phyloP scores from a whole-genome alignment of 208 protist species.

The Acanthamoeba castellanii region DNA sequence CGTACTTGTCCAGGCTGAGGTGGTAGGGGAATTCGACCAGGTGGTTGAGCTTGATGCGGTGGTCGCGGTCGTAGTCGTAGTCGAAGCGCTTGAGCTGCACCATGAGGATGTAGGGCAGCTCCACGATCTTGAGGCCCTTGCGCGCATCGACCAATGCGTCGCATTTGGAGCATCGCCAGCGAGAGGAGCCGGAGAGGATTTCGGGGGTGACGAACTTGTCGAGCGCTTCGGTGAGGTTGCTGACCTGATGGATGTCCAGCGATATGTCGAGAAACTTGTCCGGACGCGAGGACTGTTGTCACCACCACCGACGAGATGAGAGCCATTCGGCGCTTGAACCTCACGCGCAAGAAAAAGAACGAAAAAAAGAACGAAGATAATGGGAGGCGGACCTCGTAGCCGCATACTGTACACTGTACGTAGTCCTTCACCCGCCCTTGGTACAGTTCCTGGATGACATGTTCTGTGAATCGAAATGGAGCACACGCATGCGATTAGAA shows the following conservation, averaged over 20 bases:
- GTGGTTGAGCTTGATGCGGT: conserved; percentile 81
- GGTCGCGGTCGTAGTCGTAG: conserved; percentile 71
- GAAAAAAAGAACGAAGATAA: too few relatives aligned
- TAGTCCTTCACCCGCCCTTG: conserved; percentile 80
- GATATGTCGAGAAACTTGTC: conserved; percentile 47
- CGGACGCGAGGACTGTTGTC: background rate
- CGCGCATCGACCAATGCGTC: conserved; percentile 58
- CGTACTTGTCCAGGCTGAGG: conserved; percentile 66
- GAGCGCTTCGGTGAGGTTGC: background rate
- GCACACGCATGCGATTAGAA: background rate
- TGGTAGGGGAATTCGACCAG: conserved; percentile 37
- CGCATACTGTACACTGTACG: conserved; percentile 70
- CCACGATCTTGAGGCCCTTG: conserved; percentile 77
- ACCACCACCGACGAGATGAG: background rate
- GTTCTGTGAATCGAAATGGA: background rate
- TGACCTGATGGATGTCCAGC: conserved; percentile 39
- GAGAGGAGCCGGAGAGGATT: conserved; percentile 21
- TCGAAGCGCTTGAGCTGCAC: conserved; percentile 81
- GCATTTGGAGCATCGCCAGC: conserved; percentile 30
- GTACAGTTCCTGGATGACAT: conserved; percentile 75
- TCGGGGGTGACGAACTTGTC: conserved; percentile 62
- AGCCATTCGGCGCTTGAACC: too few relatives aligned
- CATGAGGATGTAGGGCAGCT: conserved; percentile 78
- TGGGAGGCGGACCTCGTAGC: conserved; percentile 2
- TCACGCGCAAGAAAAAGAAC: too few relatives aligned